phyloP scores from a whole-genome alignment of 2,329 filamentous ascomycete genomes.

The Clonostachys rhizophaga region DNA sequence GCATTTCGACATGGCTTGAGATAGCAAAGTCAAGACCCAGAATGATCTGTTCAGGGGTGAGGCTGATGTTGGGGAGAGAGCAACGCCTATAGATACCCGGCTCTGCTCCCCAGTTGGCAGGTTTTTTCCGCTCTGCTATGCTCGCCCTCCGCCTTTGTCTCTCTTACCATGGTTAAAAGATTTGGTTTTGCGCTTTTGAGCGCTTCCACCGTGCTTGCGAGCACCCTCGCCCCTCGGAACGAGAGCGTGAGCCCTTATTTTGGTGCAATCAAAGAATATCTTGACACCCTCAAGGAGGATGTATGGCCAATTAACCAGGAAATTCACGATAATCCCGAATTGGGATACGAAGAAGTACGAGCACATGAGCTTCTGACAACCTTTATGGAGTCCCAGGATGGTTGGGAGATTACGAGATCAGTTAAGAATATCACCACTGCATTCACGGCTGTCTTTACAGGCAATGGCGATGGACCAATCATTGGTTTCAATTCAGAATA shows the following conservation, averaged over 20 bases:
- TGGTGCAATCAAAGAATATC: constrained; percentile 4
- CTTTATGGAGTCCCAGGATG: constrained; percentile 24
- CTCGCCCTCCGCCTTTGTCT: too few species aligned
- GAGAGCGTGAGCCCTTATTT: neutral
- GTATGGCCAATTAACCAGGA: constrained; percentile 28
- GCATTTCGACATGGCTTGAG: too few species aligned
- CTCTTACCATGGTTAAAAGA: too few species aligned
- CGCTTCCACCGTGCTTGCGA: too few species aligned
- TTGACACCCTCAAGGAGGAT: constrained; percentile 5
- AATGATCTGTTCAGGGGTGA: too few species aligned
- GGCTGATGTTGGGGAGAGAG: too few species aligned
- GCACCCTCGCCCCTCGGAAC: neutral
- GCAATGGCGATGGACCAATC: constrained; percentile 23
- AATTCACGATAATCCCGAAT: constrained; percentile 37
- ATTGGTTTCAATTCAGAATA: constrained; percentile 37
- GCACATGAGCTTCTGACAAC: constrained; percentile 32
- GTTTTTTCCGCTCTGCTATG: too few species aligned
- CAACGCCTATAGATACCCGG: too few species aligned
- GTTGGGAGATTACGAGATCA: constrained; percentile 30
- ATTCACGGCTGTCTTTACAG: constrained; percentile 34
- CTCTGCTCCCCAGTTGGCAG: too few species aligned
- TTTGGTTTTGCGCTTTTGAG: too few species aligned
- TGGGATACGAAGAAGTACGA: constrained; percentile 33
- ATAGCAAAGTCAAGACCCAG: too few species aligned
- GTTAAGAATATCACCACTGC: constrained; percentile 36